Evolutionary conservation across 1,284 basidiomycete genomes (phyloP).

Genomic region (Quambalaria eucalypti): DNA sequence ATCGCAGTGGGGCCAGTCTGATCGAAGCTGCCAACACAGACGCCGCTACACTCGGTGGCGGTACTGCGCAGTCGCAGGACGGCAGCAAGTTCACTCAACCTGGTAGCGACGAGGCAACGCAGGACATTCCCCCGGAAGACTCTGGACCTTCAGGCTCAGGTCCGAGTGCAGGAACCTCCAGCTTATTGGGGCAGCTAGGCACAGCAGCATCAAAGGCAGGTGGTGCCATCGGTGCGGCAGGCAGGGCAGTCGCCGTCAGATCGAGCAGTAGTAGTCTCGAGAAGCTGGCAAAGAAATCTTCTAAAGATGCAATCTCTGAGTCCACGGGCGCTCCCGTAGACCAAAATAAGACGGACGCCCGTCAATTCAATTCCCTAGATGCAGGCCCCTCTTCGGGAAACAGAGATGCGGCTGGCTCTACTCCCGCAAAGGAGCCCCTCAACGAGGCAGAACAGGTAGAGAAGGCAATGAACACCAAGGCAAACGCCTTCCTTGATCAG

Average conservation of each 20-base stretch:
- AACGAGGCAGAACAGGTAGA: constrained; percentile 18
- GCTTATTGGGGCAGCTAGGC: constrained; percentile 16
- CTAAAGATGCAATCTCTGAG: neutral
- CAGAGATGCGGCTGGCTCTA: constrained; percentile 2
- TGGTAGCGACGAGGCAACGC: constrained; percentile 9
- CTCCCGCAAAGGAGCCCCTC: neutral
- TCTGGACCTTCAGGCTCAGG: constrained; percentile 17
- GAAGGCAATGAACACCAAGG: constrained; percentile 7
- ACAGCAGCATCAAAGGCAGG: constrained; percentile 55
- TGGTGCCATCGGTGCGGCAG: constrained; percentile 57
- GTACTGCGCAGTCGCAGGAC: no score
- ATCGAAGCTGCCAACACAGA: neutral
- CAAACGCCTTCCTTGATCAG: constrained; percentile 10
- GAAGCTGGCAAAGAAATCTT: constrained; percentile 11
- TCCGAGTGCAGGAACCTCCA: constrained; percentile 12
- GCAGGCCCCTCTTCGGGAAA: constrained; percentile 12
- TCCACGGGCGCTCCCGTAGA: constrained; percentile 6
- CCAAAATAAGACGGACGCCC: constrained; percentile 7
- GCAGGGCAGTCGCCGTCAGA: constrained; percentile 15
- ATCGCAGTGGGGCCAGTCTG: no score
- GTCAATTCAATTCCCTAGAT: constrained; percentile 13
- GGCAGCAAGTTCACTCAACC: no score
- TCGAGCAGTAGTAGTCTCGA: constrained; percentile 16
- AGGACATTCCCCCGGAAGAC: constrained; percentile 15
- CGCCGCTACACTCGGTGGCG: neutral